A percentile compares a stretch with the other conserved stretches of the same genome.
These are phyloP conservation scores for Corchorus olitorius DNA, from an alignment of 345 rosid species.

Conservation along the genomic window DNA sequence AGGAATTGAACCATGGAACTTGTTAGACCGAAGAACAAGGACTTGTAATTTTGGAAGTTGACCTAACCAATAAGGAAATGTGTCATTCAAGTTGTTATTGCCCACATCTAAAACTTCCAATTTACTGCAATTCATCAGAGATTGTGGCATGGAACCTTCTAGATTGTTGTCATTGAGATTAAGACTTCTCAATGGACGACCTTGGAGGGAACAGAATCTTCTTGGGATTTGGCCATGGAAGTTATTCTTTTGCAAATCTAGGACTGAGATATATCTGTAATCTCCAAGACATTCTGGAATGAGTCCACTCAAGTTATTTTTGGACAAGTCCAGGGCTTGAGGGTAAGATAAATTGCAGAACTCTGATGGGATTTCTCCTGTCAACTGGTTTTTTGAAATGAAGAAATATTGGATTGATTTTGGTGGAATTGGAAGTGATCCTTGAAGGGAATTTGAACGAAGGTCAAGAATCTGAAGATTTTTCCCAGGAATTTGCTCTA, in stretches of 20 bases:
- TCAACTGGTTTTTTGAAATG: background rate
- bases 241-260: constrained; percentile 23
- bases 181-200: background rate
- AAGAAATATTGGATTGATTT: background rate
- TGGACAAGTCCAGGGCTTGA: background rate
- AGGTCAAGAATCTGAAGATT: constrained; percentile 19
- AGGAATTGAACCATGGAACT: background rate
- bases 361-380: background rate
- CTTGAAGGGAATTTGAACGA: constrained; percentile 21
- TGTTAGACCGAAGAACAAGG: background rate
- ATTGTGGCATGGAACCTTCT: constrained; percentile 12
- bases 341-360: constrained; percentile 13
- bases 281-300: background rate
- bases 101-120: constrained; percentile 17
- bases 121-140: constrained; percentile 8
- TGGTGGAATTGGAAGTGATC: constrained; percentile 25
- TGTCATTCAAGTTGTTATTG: constrained; percentile 18
- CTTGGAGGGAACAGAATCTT: background rate
- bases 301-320: constrained; percentile 30
- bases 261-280: background rate
- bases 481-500: background rate
- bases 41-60: background rate
- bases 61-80: constrained; percentile 2
- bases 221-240: constrained; percentile 24
- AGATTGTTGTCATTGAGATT: background rate